Base-by-base conservation (phyloP, 805 yeast genomes). In the Lipomyces starkeyi region DNA sequence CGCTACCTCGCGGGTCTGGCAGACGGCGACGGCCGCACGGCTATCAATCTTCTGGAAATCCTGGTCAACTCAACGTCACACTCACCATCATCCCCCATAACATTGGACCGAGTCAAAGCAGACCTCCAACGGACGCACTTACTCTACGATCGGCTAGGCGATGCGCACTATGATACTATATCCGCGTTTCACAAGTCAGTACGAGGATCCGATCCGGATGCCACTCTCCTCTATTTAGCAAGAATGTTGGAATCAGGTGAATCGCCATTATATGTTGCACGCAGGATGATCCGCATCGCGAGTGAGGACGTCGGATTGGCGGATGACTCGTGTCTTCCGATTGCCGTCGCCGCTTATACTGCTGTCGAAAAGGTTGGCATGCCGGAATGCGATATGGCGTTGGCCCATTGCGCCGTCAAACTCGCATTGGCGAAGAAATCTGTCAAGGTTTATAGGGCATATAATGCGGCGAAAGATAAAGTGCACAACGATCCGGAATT, bases 111-210 rank as follows among this genome's bases (percentile, higher is more conserved):
- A 20, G 25, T 65, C 43, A 56, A 62, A 52, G 7, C 40, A 14
- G 65, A 57, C n/a, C 58, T 63, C 34, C 43, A 43, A 22, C 61
- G 63, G 82, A 76, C 79, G 86, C 75, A 83, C 88, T 82, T 86
- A 78, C 80, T 88, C 73, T 93, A 94, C 76, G 98, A 95, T 77
- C 83, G 91, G 59, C 88, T 87, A 43, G 98, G 98, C 0, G 99
- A 95, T 73, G 86, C 87, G 3, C 99, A 95, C 77, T 95, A 95
- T 78, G 99, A 95, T 77, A 87, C 97, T 0, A 95, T 95, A 6
- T 91, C 97, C 14, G 99, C 99, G 0, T 90, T 95, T 72, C 99
- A 95, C 80, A 95, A 95, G 75, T 86, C 97, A 0, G 86, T 95
- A 0, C 83, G 99, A 66, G 99, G 99, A 0, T 85, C 91, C 0